Conservation (phyloP, 495 filamentous ascomycete genomes). For the Xylaria cubensis region DNA sequence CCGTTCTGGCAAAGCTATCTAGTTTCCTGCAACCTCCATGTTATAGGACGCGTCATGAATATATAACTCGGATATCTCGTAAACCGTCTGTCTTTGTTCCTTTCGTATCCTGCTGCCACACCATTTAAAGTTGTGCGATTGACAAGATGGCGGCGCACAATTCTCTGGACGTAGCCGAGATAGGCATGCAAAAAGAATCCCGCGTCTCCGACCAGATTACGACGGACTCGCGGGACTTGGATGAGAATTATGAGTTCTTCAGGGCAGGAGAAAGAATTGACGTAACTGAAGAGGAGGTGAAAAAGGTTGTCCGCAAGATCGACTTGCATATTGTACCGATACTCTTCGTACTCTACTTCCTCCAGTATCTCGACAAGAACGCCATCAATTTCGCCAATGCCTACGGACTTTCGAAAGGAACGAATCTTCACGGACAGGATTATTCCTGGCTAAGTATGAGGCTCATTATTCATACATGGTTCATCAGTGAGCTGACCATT, state of each 20-base stretch:
- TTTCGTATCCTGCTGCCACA: not conserved
- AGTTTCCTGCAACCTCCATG: not conserved
- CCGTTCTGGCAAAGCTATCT: not conserved
- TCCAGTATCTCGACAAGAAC: slow-evolving; percentile 67
- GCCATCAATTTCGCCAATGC: slow-evolving; percentile 67
- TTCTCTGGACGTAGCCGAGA: slow-evolving; percentile 10
- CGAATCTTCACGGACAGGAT: slow-evolving; percentile 59
- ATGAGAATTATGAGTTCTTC: slow-evolving; percentile 40
- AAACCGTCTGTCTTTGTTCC: not conserved
- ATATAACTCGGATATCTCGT: slow-evolving; percentile 10
- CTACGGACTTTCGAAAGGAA: slow-evolving; percentile 61
- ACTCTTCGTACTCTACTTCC: slow-evolving; percentile 62
- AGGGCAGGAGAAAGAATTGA: slow-evolving; percentile 39
- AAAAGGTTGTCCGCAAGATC: slow-evolving; percentile 59
- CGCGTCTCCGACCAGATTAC: not conserved
- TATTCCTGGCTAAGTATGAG: slow-evolving; percentile 57
- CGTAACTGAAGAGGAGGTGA: slow-evolving; percentile 35
- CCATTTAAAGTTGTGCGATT: not conserved
- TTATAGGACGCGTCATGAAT: not conserved
- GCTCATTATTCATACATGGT: slow-evolving; percentile 23
- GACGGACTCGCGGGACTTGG: slow-evolving; percentile 23
- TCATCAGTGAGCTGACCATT: not conserved
- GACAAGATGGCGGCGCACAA: slow-evolving; percentile 21
- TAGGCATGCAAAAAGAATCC: not conserved
- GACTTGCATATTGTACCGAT: slow-evolving; percentile 62